A percentile compares a stretch with the other conserved stretches of the same genome.
Evolutionary conservation across 345 rosid genomes (phyloP).

Genomic region (Citrus cavaleriei): DNA sequence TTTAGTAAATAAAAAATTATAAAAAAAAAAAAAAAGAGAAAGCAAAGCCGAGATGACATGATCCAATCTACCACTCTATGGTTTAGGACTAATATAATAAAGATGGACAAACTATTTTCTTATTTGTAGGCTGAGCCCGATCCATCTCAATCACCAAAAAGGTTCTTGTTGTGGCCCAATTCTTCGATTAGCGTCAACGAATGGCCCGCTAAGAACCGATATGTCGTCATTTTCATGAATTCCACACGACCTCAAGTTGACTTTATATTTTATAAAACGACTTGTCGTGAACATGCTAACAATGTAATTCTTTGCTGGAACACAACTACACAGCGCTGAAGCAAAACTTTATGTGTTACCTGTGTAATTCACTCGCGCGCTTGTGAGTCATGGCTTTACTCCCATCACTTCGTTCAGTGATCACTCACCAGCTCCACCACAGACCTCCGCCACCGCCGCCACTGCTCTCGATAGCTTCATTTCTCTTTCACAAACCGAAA

Average conservation of each 20-base stretch:
- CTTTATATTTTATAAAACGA: not conserved
- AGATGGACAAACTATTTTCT: too few species aligned
- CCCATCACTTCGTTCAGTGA: constrained; percentile 31
- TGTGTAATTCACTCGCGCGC: too few species aligned
- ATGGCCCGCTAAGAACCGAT: too few species aligned
- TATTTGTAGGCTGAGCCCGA: not conserved
- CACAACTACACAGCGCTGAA: not conserved
- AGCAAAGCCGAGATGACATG: too few species aligned
- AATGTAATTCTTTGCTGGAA: too few species aligned
- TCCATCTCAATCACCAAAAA: not conserved
- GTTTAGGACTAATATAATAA: too few species aligned
- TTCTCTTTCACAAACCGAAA: constrained; percentile 10
- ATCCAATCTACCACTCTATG: too few species aligned
- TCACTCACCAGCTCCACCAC: constrained; percentile 30
- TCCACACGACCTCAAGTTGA: not conserved
- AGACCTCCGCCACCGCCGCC: constrained; percentile 10
- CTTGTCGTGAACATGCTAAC: not conserved
- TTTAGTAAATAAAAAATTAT: too few species aligned
- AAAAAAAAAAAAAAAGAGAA: too few species aligned
- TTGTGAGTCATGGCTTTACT: constrained; percentile 21
- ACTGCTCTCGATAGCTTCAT: constrained; percentile 4
- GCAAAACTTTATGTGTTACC: too few species aligned
- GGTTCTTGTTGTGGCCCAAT: not conserved
- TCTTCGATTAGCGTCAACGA: not conserved
- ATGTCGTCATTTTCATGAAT: too few species aligned